Percentiles rank a stretch among this genome's conserved stretches.
These are phyloP conservation scores for Tolypocladium nubicola DNA, from an alignment of 2,329 filamentous ascomycete species.

Conservation along the genomic window DNA sequence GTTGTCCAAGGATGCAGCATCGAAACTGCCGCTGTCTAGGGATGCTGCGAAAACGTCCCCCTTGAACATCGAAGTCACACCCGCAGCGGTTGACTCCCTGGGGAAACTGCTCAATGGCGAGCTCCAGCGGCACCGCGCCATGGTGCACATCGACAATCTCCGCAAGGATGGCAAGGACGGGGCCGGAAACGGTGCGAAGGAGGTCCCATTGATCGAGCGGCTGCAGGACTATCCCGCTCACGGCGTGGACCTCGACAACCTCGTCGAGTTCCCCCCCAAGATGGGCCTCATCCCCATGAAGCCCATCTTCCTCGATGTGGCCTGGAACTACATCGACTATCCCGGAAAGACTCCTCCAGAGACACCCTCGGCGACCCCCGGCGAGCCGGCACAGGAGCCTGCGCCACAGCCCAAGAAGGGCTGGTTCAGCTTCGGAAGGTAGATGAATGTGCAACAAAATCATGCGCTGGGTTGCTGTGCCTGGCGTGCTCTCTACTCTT, in stretches of 20 bases:
- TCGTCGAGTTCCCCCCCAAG: slow-evolving; percentile 81
- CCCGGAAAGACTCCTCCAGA: slow-evolving; percentile 45
- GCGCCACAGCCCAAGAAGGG: slow-evolving; percentile 44
- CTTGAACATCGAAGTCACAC: slow-evolving; percentile 58
- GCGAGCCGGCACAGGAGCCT: slow-evolving; percentile 28
- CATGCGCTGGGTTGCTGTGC: too few relatives aligned
- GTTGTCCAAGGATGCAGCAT: slow-evolving; percentile 44
- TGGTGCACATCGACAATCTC: slow-evolving; percentile 71
- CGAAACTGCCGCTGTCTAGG: slow-evolving; percentile 30
- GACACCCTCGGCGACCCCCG: slow-evolving; percentile 20
- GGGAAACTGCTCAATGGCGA: slow-evolving; percentile 55
- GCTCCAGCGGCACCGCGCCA: slow-evolving; percentile 69
- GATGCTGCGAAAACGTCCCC: slow-evolving; percentile 22
- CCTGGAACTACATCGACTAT: slow-evolving; percentile 96
- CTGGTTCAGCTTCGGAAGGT: slow-evolving; percentile 65
- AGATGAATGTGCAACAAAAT: slow-evolving; percentile 2
- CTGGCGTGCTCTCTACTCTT: background rate
- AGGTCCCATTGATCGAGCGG: slow-evolving; percentile 57
- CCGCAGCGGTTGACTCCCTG: slow-evolving; percentile 47
- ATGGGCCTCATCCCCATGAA: slow-evolving; percentile 81
- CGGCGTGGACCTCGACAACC: slow-evolving; percentile 62
- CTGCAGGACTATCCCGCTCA: slow-evolving; percentile 65
- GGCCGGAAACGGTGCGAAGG: slow-evolving; percentile 6
- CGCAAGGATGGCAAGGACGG: slow-evolving; percentile 37
- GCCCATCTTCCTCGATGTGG: slow-evolving; percentile 89